Evolutionary conservation across 441 rosid genomes (phyloP).

Genomic region (Pelargonium fulgidum): DNA sequence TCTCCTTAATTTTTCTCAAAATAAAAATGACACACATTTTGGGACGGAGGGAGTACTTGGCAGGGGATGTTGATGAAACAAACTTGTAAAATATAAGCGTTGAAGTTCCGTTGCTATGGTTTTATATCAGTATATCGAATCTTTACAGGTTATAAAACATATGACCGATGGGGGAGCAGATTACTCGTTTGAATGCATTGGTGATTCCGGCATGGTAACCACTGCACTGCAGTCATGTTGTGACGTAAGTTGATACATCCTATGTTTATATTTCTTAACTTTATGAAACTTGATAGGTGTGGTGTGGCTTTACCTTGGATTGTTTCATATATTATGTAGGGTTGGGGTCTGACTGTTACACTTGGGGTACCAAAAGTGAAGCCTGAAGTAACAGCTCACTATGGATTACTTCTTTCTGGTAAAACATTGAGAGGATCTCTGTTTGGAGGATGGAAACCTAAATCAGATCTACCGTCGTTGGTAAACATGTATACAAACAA

Average conservation of each 20-base stretch:
- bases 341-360: slow-evolving; percentile 86
- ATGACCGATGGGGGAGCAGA: slow-evolving; percentile 85
- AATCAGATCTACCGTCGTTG: slow-evolving; percentile 74
- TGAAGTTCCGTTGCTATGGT: not conserved
- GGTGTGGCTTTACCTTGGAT: slow-evolving; percentile 6
- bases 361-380: slow-evolving; percentile 85
- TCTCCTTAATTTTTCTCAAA: no score
- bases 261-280: not conserved
- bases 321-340: slow-evolving; percentile 32
- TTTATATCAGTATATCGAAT: not conserved
- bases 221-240: slow-evolving; percentile 84
- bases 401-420: slow-evolving; percentile 61
- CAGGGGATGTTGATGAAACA: no score
- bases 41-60: no score
- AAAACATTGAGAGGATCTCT: slow-evolving; percentile 73
- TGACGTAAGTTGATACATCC: slow-evolving; percentile 43
- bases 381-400: slow-evolving; percentile 74
- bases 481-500: slow-evolving; percentile 68
- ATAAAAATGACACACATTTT: no score
- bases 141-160: slow-evolving; percentile 59
- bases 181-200: slow-evolving; percentile 79
- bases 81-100: not conserved
- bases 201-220: slow-evolving; percentile 61
- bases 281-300: slow-evolving; percentile 8
- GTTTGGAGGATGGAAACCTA: slow-evolving; percentile 88